These are phyloP conservation scores for Entomophthora muscae DNA, from an alignment of 371 early-diverging fungal genomes.

Conservation along the genomic window DNA sequence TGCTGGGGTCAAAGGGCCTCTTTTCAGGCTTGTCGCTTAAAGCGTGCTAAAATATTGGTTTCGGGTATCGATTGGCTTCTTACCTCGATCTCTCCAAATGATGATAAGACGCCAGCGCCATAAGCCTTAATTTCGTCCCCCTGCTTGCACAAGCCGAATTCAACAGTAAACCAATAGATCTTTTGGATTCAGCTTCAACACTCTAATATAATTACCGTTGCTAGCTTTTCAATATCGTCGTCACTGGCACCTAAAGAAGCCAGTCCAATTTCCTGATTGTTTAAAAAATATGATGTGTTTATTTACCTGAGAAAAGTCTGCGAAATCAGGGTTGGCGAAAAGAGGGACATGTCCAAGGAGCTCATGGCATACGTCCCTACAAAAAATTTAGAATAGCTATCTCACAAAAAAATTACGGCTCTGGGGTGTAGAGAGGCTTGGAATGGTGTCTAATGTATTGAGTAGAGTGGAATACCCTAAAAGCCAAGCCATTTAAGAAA, in stretches of 20 bases:
- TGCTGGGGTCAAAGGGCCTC: slow-evolving; percentile 66
- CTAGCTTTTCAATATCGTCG: slow-evolving; percentile 73
- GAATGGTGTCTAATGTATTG: slow-evolving; percentile 93
- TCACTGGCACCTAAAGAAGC: slow-evolving; percentile 87
- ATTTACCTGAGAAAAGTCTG: slow-evolving; percentile 66
- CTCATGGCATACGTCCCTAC: slow-evolving; percentile 10
- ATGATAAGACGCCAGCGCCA: slow-evolving; percentile 87
- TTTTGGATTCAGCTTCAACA: no score
- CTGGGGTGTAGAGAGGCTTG: slow-evolving; percentile 83
- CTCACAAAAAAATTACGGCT: slow-evolving; percentile 30
- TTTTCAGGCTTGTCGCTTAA: slow-evolving; percentile 64
- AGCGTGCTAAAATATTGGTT: slow-evolving; percentile 25
- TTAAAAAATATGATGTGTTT: no score
- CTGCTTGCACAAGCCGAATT: slow-evolving; percentile 86
- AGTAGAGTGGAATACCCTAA: slow-evolving; percentile 92
- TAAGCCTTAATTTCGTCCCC: slow-evolving; percentile 66
- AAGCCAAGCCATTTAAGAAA: slow-evolving; percentile 92
- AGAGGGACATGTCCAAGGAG: slow-evolving; percentile 29
- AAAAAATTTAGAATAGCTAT: background rate
- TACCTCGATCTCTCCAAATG: slow-evolving; percentile 85
- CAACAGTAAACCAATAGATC: slow-evolving; percentile 89
- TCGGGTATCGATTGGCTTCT: background rate
- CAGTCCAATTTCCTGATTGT: slow-evolving; percentile 70
- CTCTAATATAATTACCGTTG: slow-evolving; percentile 47
- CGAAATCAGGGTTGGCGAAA: slow-evolving; percentile 92